Evolutionary conservation across 257 asterid genomes (phyloP).

Genomic region (Rubia yunnanensis): DNA sequence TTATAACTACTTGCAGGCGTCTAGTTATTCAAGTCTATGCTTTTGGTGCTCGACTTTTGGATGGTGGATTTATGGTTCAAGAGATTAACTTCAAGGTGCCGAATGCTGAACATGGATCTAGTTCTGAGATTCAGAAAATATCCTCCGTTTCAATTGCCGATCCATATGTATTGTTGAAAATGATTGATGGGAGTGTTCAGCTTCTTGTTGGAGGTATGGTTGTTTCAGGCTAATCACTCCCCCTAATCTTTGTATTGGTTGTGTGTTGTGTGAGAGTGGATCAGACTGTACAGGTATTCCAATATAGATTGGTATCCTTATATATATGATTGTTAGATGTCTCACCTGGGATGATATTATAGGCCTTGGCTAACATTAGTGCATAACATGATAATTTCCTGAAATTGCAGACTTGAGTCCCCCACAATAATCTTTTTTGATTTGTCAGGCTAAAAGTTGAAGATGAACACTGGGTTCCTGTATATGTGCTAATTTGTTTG

Average conservation of each 20-base stretch:
- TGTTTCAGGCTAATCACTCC: background rate
- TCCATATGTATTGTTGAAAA: conserved; percentile 84
- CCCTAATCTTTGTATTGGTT: too few species aligned
- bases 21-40: conserved; percentile 91
- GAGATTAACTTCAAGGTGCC: conserved; percentile 73
- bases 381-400: background rate
- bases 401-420: background rate
- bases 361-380: background rate
- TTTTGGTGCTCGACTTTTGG: conserved; percentile 91
- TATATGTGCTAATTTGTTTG: conserved; percentile 12
- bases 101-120: conserved; percentile 54
- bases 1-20: conserved; percentile 46
- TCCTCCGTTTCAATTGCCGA: conserved; percentile 91
- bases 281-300: too few species aligned
- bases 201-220: conserved; percentile 91
- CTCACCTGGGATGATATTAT: background rate
- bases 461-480: background rate
- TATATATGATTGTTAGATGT: background rate
- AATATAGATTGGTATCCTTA: background rate
- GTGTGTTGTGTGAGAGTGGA: too few species aligned
- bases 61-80: conserved; percentile 96
- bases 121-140: conserved; percentile 59
- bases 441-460: background rate
- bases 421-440: background rate
- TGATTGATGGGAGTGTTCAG: conserved; percentile 91